These are phyloP conservation scores for Penicillium nucicola DNA, from an alignment of 495 filamentous ascomycete genomes.

Conservation along the genomic window DNA sequence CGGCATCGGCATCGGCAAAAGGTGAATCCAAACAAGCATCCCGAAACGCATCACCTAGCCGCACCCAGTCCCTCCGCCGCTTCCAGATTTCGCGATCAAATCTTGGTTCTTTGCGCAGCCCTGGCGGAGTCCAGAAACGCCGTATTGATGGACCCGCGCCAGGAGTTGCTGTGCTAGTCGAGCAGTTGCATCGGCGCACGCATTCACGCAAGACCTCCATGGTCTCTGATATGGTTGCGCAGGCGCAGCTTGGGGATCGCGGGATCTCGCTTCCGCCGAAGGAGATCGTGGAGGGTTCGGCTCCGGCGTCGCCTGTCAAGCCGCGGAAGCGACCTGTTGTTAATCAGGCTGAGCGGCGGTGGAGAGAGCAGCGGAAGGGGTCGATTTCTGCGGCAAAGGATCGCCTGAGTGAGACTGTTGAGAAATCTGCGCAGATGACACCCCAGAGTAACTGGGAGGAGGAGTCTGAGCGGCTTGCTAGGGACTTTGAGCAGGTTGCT, in stretches of 20 bases:
- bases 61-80: conserved; percentile 29
- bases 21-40: background rate
- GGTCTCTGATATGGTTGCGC: conserved; percentile 31
- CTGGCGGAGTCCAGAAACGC: conserved; percentile 40
- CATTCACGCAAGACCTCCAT: conserved; percentile 41
- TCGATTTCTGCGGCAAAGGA: conserved; percentile 40
- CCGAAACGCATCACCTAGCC: conserved; percentile 13
- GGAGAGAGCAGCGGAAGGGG: conserved; percentile 38
- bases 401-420: conserved; percentile 32
- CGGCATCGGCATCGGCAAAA: background rate
- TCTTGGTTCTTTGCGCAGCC: conserved; percentile 17
- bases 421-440: conserved; percentile 27
- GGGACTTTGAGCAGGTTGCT: conserved; percentile 46
- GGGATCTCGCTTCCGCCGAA: background rate
- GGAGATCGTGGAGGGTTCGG: background rate
- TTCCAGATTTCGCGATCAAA: conserved; percentile 43
- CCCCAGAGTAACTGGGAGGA: conserved; percentile 39
- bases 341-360: conserved; percentile 42
- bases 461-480: conserved; percentile 41
- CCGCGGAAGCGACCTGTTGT: conserved; percentile 43
- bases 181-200: conserved; percentile 36
- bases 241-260: conserved; percentile 7
- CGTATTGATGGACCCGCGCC: conserved; percentile 23
- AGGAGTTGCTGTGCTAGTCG: conserved; percentile 40
- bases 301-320: conserved; percentile 4